A percentile compares a stretch with the other conserved stretches of the same genome.
Conservation (phyloP, 805 yeast species). For the Spathaspora hagerdaliae region DNA sequence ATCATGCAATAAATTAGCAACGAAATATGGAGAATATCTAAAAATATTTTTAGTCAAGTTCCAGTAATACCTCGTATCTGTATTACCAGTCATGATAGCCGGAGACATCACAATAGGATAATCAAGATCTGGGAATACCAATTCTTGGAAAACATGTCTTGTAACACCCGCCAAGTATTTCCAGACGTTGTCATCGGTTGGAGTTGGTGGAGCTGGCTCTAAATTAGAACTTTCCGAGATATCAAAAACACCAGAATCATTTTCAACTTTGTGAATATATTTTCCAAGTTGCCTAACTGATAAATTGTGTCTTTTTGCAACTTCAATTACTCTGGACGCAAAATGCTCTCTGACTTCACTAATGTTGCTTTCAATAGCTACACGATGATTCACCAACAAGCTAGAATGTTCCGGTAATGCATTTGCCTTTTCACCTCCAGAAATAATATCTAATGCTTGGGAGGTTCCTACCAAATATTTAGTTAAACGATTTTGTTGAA, state of each 20-base stretch:
- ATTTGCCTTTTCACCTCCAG: constrained; percentile 39
- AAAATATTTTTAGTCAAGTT: constrained; percentile 54
- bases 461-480: constrained; percentile 32
- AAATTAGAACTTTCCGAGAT: constrained; percentile 16
- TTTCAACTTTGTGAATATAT: constrained; percentile 15
- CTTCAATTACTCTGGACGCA: constrained; percentile 16
- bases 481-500: constrained; percentile 16
- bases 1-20: constrained; percentile 25
- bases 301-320: constrained; percentile 25
- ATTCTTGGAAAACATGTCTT: constrained; percentile 45
- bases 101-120: constrained; percentile 49
- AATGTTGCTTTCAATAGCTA: constrained; percentile 27
- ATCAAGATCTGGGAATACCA: constrained; percentile 31
- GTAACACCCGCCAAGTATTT: constrained; percentile 39
- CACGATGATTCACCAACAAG: constrained; percentile 31
- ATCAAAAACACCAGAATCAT: constrained; percentile 11
- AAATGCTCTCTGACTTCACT: constrained; percentile 20
- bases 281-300: constrained; percentile 33
- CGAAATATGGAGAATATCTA: constrained; percentile 51
- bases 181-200: constrained; percentile 38
- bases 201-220: constrained; percentile 46
- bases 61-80: constrained; percentile 71
- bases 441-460: constrained; percentile 33
- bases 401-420: constrained; percentile 37
- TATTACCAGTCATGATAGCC: constrained; percentile 61